Base-by-base conservation (phyloP, 495 filamentous ascomycete genomes). In the Hypoxylon lienhwacheense region DNA sequence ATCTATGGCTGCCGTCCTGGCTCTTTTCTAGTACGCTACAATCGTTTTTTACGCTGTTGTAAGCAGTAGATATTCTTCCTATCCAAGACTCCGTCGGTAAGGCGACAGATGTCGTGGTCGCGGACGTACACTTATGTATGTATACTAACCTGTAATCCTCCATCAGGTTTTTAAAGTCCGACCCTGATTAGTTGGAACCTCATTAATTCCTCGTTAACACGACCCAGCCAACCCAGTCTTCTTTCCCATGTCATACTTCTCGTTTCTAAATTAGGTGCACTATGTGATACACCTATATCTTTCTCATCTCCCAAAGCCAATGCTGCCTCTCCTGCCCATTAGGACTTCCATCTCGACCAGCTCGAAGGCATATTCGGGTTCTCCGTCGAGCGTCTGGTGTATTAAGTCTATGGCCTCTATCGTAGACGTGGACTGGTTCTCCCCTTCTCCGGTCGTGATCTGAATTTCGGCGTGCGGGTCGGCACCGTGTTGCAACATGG, bases 281-380 rank as follows among this genome's bases (percentile, higher is more conserved):
- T 20, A 48, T 37, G 39, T 41, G 36, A 44, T 43, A 37, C 47
- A 11, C 52, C 41, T 43, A 19, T 43, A 31, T 25, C 55, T 19
- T 5, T 17, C 40, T 49, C 28, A 64, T 37, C 61, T 59, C 7
- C 53, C 53, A 16, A 62, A 35, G 5, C 58, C 61, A 7, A 65
- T 61, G n/a, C 61, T 65, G 7, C 57, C 61, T 45, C 65, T 45
- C 17, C 65, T 43, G 10, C 63, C 63, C 53, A 64, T 61, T 10
- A 68, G 43, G 0, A 51, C 58, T 34, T 68, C 66, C 35, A 68
- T 50, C 42, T 68, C 56, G 14, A 64, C 31, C 3, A 68, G 34
- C 31, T 68, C 66, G 21, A 68, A 32, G 12, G 60, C 66, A 21
- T 68, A 68, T 15, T 68, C 66, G 19, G 63, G 66, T 26, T 66